A percentile compares a stretch with the other conserved stretches of the same genome.
These are phyloP conservation scores for Mucor indicus DNA, from an alignment of 371 early-diverging fungal genomes.

Conservation along the genomic window DNA sequence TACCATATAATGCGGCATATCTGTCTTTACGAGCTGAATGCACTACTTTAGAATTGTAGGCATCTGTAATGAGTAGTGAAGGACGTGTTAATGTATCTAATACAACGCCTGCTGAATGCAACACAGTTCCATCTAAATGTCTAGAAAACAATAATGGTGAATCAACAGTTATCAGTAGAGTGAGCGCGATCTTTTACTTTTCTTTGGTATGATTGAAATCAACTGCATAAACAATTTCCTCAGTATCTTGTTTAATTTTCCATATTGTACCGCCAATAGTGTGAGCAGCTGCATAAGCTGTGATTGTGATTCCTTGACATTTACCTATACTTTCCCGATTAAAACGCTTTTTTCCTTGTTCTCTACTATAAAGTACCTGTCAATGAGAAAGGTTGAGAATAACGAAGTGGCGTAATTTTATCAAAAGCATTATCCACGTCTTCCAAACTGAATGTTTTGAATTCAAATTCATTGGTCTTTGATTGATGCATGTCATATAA, in stretches of 20 bases:
- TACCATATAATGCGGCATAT: conserved; percentile 72
- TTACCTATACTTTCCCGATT: conserved; percentile 50
- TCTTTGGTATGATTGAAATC: conserved; percentile 97
- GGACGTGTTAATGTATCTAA: conserved; percentile 76
- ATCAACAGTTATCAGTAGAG: neutral
- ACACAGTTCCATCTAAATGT: conserved; percentile 81
- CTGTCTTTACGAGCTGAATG: conserved; percentile 73
- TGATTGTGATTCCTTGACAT: conserved; percentile 84
- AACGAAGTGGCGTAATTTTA: conserved; percentile 79
- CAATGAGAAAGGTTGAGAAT: conserved; percentile 86
- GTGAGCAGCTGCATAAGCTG: conserved; percentile 95
- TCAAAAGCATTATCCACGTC: conserved; percentile 87
- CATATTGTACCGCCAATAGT: conserved; percentile 97
- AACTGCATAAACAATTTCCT: conserved; percentile 94
- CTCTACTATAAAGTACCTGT: conserved; percentile 6
- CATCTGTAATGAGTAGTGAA: conserved; percentile 89
- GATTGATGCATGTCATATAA: conserved; percentile 78
- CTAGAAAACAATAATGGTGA: conserved; percentile 44
- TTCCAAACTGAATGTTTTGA: conserved; percentile 65
- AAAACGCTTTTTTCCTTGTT: neutral
- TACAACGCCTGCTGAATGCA: conserved; percentile 72
- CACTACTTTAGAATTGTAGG: conserved; percentile 71
- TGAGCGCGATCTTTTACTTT: conserved; percentile 49
- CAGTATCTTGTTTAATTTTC: conserved; percentile 93
- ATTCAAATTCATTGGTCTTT: conserved; percentile 67